Evolutionary conservation across 768 basidiomycete genomes (phyloP), one percentile per base, ranked within the genome.

Genomic region (Paxillus ammoniavirescens): DNA sequence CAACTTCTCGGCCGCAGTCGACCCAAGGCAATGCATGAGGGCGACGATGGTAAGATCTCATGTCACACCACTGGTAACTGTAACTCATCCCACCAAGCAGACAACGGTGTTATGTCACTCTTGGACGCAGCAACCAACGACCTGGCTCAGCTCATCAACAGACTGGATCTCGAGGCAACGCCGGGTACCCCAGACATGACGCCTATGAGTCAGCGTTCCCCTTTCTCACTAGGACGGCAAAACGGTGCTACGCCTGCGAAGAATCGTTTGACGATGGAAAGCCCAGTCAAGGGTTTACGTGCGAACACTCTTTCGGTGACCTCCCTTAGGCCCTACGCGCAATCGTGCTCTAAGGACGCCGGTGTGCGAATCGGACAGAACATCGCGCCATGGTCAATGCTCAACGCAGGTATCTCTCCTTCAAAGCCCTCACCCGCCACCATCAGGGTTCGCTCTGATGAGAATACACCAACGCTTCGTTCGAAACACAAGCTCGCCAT

Each of bases 101-200:
- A 71, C 4, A 55, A 57, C 80, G 89, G 79, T 55, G 81, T 82
- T 13, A 63, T 90, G 1, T 87, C 84, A 0, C 78, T 89, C 30
- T 72, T 91, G n/a, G 86, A 86, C 57, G 87, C 88, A 0, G 90
- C 87, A 0, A 92, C 90, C 1, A 82, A 89, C 47, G 90, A 92
- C 40, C 78, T 93, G 4, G 90, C 87, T 0, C 81, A 82, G 51
- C 73, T 93, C 4, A 89, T 93, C 66, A 88, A 85, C 56, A 79
- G 80, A n/a, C 76, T 93, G n/a, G 87, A 91, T 58, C 74, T 93
- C 4, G 83, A 90, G 63, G 87, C 88, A 4, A 92, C 91, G 0
- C 90, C 89, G 0, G 74, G 75, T 2, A 81, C 78, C 2, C 75
- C 78, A 1, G 78, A 81, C 33, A 54, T 72, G 48, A 76, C 80